phyloP scores from a whole-genome alignment of 148 eudicot genomes.

The Spergularia bocconei region DNA sequence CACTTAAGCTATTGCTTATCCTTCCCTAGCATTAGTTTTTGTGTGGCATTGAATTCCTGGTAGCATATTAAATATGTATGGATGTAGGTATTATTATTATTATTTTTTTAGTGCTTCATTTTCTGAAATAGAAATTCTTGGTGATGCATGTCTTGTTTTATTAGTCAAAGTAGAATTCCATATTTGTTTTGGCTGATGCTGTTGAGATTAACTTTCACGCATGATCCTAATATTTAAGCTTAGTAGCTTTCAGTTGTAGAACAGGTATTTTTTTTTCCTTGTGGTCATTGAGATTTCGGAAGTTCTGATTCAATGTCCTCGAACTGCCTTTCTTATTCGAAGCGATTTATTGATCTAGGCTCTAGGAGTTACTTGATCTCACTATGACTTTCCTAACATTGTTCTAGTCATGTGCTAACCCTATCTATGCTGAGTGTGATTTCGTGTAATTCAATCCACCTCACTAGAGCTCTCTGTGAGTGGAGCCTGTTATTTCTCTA shows the following conservation, averaged over 20 bases:
- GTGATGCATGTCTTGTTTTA: background rate
- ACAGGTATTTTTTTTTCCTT: no score
- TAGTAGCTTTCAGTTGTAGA: background rate
- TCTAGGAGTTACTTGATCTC: background rate
- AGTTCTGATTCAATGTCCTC: background rate
- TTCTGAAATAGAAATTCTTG: background rate
- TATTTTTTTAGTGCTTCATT: background rate
- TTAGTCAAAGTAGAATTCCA: background rate
- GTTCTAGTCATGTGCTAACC: background rate
- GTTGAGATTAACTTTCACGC: background rate
- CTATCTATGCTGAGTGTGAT: background rate
- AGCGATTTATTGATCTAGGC: background rate
- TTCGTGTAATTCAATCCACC: conserved; percentile 3
- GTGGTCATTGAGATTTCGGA: no score
- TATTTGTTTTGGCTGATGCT: background rate
- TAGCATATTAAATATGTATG: background rate
- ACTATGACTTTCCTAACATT: background rate
- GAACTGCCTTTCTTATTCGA: background rate
- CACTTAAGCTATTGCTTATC: background rate
- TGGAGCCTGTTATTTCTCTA: background rate
- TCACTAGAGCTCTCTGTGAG: background rate
- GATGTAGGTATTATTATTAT: background rate
- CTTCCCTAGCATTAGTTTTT: background rate
- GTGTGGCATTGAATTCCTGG: background rate
- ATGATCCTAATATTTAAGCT: background rate